Evolutionary conservation across 139 green algal genomes (phyloP).

Genomic region (Prasinococcaceae sp.): DNA sequence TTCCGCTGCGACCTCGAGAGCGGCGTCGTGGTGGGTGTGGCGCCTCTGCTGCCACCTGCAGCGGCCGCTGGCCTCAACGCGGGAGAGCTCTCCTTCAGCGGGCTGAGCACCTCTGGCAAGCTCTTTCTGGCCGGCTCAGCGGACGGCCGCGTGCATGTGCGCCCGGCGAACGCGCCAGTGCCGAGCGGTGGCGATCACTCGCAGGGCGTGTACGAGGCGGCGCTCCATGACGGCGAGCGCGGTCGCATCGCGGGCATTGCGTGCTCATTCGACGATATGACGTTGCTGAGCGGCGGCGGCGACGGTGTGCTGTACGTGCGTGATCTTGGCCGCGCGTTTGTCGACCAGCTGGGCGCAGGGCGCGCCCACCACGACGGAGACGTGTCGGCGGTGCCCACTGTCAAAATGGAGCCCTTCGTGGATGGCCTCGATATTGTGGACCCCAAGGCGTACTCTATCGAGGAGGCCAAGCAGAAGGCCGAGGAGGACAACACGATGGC

Average conservation of each 20-base stretch:
- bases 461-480: constrained; percentile 58
- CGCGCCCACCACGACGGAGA: background rate
- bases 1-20: constrained; percentile 3
- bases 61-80: background rate
- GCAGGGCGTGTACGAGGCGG: too few relatives aligned
- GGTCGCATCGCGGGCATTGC: constrained; percentile 30
- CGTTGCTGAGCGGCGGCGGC: constrained; percentile 31
- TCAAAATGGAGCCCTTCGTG: constrained; percentile 1
- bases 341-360: too few relatives aligned
- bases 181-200: constrained; percentile 28
- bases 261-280: constrained; percentile 45
- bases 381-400: background rate
- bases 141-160: constrained; percentile 15
- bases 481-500: constrained; percentile 28
- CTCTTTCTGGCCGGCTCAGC: constrained; percentile 11
- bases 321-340: background rate
- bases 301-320: constrained; percentile 38
- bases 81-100: background rate
- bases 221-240: constrained; percentile 39
- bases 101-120: background rate
- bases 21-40: background rate
- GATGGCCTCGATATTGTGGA: constrained; percentile 26
- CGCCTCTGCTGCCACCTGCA: background rate
- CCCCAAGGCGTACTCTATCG: constrained; percentile 38
- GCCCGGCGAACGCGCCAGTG: background rate